Conservation (phyloP, 805 yeast species). For the Groenewaldozyma salmanticensis region DNA sequence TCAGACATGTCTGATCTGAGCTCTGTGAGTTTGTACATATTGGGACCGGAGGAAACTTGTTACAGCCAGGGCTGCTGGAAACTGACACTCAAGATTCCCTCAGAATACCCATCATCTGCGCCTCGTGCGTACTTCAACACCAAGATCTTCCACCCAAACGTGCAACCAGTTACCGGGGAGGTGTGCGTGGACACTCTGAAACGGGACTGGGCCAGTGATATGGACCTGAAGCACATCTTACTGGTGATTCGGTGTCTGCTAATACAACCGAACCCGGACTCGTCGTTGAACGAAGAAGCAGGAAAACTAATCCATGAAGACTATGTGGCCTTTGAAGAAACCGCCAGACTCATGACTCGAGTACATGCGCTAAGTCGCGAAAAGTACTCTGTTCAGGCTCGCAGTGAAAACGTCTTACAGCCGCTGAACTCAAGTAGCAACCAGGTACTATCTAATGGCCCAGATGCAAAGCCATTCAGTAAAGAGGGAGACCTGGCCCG, state of each 20-base stretch:
- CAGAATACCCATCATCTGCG: slow-evolving; percentile 35
- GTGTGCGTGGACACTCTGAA: slow-evolving; percentile 27
- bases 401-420: too few species aligned
- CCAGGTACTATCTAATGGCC: too few species aligned
- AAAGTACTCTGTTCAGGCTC: too few species aligned
- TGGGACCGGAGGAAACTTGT: slow-evolving; percentile 34
- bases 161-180: slow-evolving; percentile 23
- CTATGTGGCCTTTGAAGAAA: slow-evolving; percentile 19
- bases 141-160: slow-evolving; percentile 25
- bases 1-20: slow-evolving; percentile 3
- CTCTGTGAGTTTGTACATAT: slow-evolving; percentile 1
- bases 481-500: neutral
- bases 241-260: slow-evolving; percentile 22
- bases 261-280: slow-evolving; percentile 26
- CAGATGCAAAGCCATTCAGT: too few species aligned
- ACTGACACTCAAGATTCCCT: slow-evolving; percentile 30
- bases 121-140: slow-evolving; percentile 34
- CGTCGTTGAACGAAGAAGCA: slow-evolving; percentile 25
- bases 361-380: slow-evolving; percentile 21
- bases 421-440: neutral
- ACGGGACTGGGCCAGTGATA: slow-evolving; percentile 22
- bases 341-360: slow-evolving; percentile 22
- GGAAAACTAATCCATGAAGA: slow-evolving; percentile 24
- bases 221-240: slow-evolving; percentile 20
- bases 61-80: slow-evolving; percentile 40